Percentiles rank a stretch among this genome's conserved stretches.
phyloP scores from a whole-genome alignment of 78 protist species.

The Dictyostelium capitatum region DNA sequence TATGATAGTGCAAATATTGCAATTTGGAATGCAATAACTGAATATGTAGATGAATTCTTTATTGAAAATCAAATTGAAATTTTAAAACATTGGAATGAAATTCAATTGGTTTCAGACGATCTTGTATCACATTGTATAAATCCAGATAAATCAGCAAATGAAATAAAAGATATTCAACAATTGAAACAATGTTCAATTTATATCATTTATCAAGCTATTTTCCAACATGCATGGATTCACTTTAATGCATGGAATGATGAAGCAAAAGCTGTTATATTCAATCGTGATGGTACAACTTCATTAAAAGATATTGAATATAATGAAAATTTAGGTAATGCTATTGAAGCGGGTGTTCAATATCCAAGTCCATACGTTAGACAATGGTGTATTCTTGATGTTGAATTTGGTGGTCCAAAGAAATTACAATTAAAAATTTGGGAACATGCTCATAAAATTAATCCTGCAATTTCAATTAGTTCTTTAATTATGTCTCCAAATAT shows the following conservation, averaged over 20 bases:
- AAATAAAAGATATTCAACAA: constrained; percentile 3
- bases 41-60: constrained; percentile 53
- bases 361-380: constrained; percentile 60
- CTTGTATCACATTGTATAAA: constrained; percentile 9
- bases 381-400: constrained; percentile 35
- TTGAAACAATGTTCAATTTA: constrained; percentile 5
- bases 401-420: constrained; percentile 43
- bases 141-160: not conserved
- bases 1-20: constrained; percentile 25
- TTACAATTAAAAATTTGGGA: constrained; percentile 52
- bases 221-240: constrained; percentile 54
- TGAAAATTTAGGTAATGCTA: constrained; percentile 55
- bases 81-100: constrained; percentile 23
- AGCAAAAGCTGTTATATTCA: constrained; percentile 34
- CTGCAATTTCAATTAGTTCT: constrained; percentile 54
- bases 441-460: constrained; percentile 52
- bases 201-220: constrained; percentile 48
- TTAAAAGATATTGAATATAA: constrained; percentile 28
- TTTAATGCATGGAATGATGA: constrained; percentile 71
- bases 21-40: constrained; percentile 21
- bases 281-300: constrained; percentile 21
- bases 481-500: constrained; percentile 62
- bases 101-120: constrained; percentile 31
- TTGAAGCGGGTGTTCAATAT: constrained; percentile 69
- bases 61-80: not conserved